Base-by-base conservation (phyloP, 306 rosid genomes). In the Trichosanthes cucumerina region DNA sequence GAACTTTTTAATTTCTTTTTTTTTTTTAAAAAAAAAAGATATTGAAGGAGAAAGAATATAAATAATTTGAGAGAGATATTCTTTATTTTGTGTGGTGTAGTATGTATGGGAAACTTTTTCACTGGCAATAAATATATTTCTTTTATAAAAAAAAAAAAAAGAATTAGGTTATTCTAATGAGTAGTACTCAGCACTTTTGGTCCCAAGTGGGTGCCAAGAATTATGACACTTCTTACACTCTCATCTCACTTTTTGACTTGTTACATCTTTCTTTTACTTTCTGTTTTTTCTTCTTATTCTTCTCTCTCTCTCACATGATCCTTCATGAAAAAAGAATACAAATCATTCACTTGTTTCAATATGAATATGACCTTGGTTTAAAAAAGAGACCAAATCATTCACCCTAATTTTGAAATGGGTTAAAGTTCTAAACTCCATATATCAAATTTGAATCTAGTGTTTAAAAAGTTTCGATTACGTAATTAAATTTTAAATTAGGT, bases 241-340 rank as follows among this genome's bases (percentile, higher is more conserved):
- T 70, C 77, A 23, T 72, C 8, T 24, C 77, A 72, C 57, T 28
- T 72, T 71, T 72, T 72, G 77, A 72, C 77, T 16, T 72, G 14
- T 72, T 47, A 43, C 59, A 26, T 72, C 38, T 8, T 15, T 0
- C 21, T 47, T 72, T 72, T 71, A 71, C 76, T 70, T 24, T 70
- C 36, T 70, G 12, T 43, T 68, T 21, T 21, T 69, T 11, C 49
- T 16, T 41, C 50, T n/a, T 18, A 12, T 38, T 70, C 76, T 70
- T 70, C 59, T 72, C 77, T 72, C 77, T 72, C 77, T 72, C 77
- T 72, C 77, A 24, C 77, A 47, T 72, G 77, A 7, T 43, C 57
- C 57, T 70, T 44, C 2, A 44, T 70, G 28, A 39, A 38, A 65
- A 65, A 65, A 19, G 13, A 11, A 36, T 19, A 66, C 6, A 44